Evolutionary conservation across 306 rosid genomes (phyloP).

Genomic region (Citrullus colocynthis): DNA sequence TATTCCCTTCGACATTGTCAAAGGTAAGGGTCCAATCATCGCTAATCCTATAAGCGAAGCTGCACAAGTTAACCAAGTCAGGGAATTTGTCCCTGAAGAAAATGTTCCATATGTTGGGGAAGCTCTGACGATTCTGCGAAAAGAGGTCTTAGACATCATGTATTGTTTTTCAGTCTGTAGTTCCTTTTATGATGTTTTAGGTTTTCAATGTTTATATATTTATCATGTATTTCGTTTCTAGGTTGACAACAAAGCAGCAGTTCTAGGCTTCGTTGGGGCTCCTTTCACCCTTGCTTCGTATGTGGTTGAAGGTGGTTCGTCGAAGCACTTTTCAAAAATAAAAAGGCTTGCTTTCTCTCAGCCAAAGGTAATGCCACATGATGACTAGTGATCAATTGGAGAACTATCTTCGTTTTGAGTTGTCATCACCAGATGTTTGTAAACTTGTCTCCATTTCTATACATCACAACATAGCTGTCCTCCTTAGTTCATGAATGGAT

Average conservation of each 20-base stretch:
- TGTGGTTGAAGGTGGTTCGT: constrained; percentile 97
- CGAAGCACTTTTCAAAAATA: constrained; percentile 84
- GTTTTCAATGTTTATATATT: background rate
- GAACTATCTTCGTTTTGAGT: background rate
- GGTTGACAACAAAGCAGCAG: constrained; percentile 87
- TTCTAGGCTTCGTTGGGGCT: constrained; percentile 95
- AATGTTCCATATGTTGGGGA: constrained; percentile 96
- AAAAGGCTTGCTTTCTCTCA: constrained; percentile 82
- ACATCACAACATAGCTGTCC: background rate
- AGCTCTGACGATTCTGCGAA: constrained; percentile 64
- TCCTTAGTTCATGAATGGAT: background rate
- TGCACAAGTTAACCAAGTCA: constrained; percentile 59
- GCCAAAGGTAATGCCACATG: constrained; percentile 31
- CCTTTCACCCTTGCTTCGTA: constrained; percentile 94
- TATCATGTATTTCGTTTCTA: constrained; percentile 19
- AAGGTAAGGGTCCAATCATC: constrained; percentile 92
- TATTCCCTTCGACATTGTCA: constrained; percentile 92
- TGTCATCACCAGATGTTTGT: background rate
- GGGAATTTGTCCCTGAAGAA: constrained; percentile 86
- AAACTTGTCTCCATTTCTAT: background rate
- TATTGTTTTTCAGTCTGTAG: background rate
- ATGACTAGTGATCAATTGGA: background rate
- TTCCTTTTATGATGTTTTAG: background rate
- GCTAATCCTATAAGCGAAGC: constrained; percentile 51
- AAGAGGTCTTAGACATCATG: constrained; percentile 47